Base-by-base conservation (phyloP, 2,329 filamentous ascomycete genomes). In the Monosporascus sp. region DNA sequence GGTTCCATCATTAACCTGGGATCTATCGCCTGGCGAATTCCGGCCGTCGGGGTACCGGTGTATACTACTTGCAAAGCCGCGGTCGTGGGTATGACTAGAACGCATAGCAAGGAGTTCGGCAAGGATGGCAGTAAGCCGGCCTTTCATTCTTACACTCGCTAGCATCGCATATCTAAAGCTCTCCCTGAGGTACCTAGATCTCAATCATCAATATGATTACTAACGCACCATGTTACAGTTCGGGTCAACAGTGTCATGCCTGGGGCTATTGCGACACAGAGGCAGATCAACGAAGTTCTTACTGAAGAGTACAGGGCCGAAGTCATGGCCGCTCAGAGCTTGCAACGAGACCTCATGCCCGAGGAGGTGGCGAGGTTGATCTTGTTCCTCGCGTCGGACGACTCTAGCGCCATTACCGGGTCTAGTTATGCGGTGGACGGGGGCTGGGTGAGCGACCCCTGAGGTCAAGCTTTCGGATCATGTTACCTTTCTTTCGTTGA, bases 201-300 rank as follows among this genome's bases (percentile, higher is more conserved):
- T 11, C 6, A 39, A 18, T 20, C 6, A 18, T 11, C 24, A 5
- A 5, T 11, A 4, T 31, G 27, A 11, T 31, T 14, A 11, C 9
- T 31, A 11, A 31, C 9, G 27, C 1, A 5, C 9, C 27, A 31
- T 31, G 3, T 11, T 27, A 27, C 43, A 46, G 43, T 75, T 18
- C 56, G 76, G 0, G 71, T 78, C 6, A 79, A 79, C 50, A 77
- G 73, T 52, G 72, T 80, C 31, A 75, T 78, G 73, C 77, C 77
- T 0, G 75, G 76, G 0, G 67, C 74, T 2, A 74, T 78, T 35
- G 74, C 73, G 1, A 79, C 76, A 7, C 63, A 72, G 66, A 63
- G 74, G 4, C 74, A 77, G 69, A 69, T 68, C 36, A 62, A 70
- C 0, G 70, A 74, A 53, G 67, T 78, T 15, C 57, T 77, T 36